Evolutionary conservation across 208 protist genomes (phyloP).

Genomic region (Acanthamoeba castellanii): DNA sequence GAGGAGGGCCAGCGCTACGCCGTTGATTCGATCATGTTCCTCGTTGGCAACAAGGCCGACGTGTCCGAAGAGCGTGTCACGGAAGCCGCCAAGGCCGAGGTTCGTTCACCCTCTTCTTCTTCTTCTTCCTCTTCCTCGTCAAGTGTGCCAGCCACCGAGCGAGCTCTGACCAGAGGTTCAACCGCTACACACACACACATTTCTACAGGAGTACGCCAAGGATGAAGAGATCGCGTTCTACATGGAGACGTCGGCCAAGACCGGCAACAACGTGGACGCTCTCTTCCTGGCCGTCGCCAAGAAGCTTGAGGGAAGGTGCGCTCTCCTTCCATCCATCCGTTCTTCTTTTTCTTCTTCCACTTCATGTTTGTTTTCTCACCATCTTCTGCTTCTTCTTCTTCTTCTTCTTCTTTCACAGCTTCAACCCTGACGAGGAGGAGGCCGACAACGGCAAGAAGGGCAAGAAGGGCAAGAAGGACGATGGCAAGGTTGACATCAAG

Average conservation of each 20-base stretch:
- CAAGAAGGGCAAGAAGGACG: slow-evolving; percentile 31
- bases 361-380: background rate
- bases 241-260: slow-evolving; percentile 75
- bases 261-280: slow-evolving; percentile 69
- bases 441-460: slow-evolving; percentile 17
- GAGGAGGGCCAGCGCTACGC: slow-evolving; percentile 72
- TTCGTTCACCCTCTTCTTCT: background rate
- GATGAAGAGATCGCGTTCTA: slow-evolving; percentile 74
- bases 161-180: too few relatives aligned
- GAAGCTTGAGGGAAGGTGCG: slow-evolving; percentile 72
- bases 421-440: slow-evolving; percentile 11
- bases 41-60: slow-evolving; percentile 74
- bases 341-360: background rate
- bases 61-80: slow-evolving; percentile 63
- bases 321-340: too few relatives aligned
- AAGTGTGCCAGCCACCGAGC: too few relatives aligned
- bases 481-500: slow-evolving; percentile 62
- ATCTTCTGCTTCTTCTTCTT: background rate
- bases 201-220: slow-evolving; percentile 74
- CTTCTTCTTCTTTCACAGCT: slow-evolving; percentile 30
- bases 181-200: too few relatives aligned
- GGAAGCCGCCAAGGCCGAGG: slow-evolving; percentile 69
- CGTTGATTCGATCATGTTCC: slow-evolving; percentile 76
- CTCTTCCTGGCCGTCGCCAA: slow-evolving; percentile 72
- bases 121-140: background rate